Evolutionary conservation across 1,284 basidiomycete genomes (phyloP), one percentile per base, ranked within the genome.

Genomic region (Ceratorhiza oryzae-sativae): DNA sequence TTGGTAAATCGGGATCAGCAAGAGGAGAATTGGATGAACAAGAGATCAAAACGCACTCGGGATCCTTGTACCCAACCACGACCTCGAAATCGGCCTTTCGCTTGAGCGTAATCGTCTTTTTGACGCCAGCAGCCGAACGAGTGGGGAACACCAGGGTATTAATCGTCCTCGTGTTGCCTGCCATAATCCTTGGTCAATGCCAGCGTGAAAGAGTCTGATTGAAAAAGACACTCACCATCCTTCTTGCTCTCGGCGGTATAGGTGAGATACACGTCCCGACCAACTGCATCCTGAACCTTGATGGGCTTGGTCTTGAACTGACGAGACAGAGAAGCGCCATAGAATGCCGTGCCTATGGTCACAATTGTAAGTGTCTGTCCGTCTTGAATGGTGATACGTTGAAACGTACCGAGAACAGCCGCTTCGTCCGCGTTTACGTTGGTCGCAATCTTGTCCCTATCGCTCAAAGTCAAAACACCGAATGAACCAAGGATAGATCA

Each of bases 391-490:
- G n/a, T n/a, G n/a, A n/a, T n/a, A n/a, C n/a, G n/a, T n/a, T n/a
- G n/a, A n/a, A n/a, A n/a, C n/a, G n/a, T n/a, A n/a, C n/a, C 95
- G 65, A 99, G 88, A 15, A 98, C 97, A 12, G 93, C 92, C 0
- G 95, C 94, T 84, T 99, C 97, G 79, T 99, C 97, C 0, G 97
- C 92, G 79, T 99, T 99, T 71, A 99, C 94, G 77, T 98, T 98
- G 77, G 92, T 86, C 8, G 95, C 93, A 75, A 97, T 91, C 79
- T 92, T 92, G 71, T 88, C 86, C 56, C 88, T 90, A 75, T 1
- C 72, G 10, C 27, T 15, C 23, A 2, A 15, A 48, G 5, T 15
- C 9, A 10, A 51, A n/a, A n/a, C n/a, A n/a, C n/a, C n/a, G n/a
- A 48, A 48, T 25, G 60, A 42, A 32, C 15, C 5, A 32, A 71